These are phyloP conservation scores for Coemansia guatemalensis DNA, from an alignment of 192 early-diverging fungal species.

Conservation along the genomic window DNA sequence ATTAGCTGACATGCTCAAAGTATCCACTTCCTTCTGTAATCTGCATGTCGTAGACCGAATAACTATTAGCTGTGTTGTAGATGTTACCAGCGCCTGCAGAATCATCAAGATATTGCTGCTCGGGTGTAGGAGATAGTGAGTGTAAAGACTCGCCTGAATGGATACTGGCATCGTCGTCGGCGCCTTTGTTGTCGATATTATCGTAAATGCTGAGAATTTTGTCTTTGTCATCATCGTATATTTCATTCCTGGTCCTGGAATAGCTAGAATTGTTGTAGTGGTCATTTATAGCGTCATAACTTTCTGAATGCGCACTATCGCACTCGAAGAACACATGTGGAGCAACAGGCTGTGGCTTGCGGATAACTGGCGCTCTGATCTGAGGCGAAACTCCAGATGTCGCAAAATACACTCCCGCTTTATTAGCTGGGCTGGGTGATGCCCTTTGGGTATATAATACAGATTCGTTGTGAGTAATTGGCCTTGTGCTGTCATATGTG, in stretches of 20 bases:
- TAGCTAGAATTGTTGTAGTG: background rate
- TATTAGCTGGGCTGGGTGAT: background rate
- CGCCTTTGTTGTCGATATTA: background rate
- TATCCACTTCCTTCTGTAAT: no score
- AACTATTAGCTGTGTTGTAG: no score
- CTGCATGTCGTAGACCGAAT: no score
- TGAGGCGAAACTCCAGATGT: no score
- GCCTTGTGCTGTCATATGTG: no score
- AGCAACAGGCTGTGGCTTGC: slow-evolving; percentile 33
- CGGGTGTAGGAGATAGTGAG: background rate
- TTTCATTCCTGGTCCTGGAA: background rate
- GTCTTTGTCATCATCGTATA: background rate
- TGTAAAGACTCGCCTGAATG: slow-evolving; percentile 14
- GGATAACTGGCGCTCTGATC: slow-evolving; percentile 3
- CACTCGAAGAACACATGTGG: slow-evolving; percentile 32
- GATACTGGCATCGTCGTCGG: slow-evolving; percentile 23
- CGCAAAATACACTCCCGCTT: background rate
- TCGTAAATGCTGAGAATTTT: background rate
- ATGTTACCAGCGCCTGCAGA: no score
- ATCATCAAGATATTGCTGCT: background rate
- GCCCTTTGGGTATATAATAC: no score
- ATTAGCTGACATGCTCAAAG: no score
- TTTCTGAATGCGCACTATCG: background rate
- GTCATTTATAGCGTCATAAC: background rate
- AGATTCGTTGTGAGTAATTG: no score